Base-by-base conservation (phyloP, 2,329 filamentous ascomycete genomes). In the Aspergillus ibericus region DNA sequence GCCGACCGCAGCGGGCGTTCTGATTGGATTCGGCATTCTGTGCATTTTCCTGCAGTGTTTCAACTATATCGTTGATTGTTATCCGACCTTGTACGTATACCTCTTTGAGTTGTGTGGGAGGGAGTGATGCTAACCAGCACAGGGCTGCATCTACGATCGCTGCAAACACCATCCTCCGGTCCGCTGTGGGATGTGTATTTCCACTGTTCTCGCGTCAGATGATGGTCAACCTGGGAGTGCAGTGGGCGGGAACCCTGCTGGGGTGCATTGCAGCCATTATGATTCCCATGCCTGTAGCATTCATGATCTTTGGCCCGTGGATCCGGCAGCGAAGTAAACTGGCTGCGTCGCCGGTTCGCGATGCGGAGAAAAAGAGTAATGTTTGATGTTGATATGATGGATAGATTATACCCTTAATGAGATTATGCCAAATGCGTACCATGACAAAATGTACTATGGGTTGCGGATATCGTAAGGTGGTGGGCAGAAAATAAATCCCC, bases 31-130 rank as follows among this genome's bases (percentile, higher is more conserved):
- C 29, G 71, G 72, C 4, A 68, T 74, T 32, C 67, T 69, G 36
- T 66, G 66, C 6, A 72, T 74, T 54, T 74, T 74, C 57, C 55
- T 74, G 9, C 70, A 70, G 35, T 69, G 70, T 20, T 74, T 74
- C 62, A 75, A 75, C 56, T 75, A 78, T 40, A 58, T 78, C 22
- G 69, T 78, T 5, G 76, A 78, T 55, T 73, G 74, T 3, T 78
- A 78, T 58, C 67, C 77, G 12, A 72, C 69, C 5, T 62, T 78
- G 76, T 78, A 64, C 67, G 75, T 68, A 0, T 38, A 2, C 10
- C 10, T 22, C n/a, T 13, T 16, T 16, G n/a, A 13, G 9, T 18
- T 12, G 15, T 27, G 25, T 5, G 16, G 4, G 4, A n/a, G 22
- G n/a, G 10, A 13, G 1, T 1, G 4, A 2, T 10, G 8, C 60